These are phyloP conservation scores for Magnolia kwangsiensis DNA, from an alignment of 164 flowering plant genomes.

Conservation along the genomic window DNA sequence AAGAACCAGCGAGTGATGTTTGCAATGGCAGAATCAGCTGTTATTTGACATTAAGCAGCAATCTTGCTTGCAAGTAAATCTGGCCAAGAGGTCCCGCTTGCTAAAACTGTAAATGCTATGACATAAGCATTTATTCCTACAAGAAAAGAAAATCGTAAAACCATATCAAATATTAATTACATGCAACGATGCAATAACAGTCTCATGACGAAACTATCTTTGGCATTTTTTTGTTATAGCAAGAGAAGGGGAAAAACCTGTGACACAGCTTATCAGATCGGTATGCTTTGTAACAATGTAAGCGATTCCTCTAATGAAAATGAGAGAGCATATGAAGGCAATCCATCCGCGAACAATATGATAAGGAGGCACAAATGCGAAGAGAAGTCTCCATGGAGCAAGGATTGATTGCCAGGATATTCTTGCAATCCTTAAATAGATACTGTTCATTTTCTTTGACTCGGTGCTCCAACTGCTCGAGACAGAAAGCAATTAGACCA, in stretches of 20 bases:
- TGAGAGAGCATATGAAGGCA: slow-evolving; percentile 75
- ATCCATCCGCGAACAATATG: slow-evolving; percentile 88
- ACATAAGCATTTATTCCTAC: slow-evolving; percentile 87
- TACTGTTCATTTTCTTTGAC: slow-evolving; percentile 44
- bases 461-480: slow-evolving; percentile 56
- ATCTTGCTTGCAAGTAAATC: slow-evolving; percentile 96
- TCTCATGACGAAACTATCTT: not conserved
- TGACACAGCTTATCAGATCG: slow-evolving; percentile 85
- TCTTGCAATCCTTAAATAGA: slow-evolving; percentile 35
- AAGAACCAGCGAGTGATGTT: slow-evolving; percentile 93
- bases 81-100: slow-evolving; percentile 95
- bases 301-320: slow-evolving; percentile 81
- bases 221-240: not conserved
- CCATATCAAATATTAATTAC: not conserved
- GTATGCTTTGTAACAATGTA: slow-evolving; percentile 70
- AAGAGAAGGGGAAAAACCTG: slow-evolving; percentile 43
- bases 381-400: slow-evolving; percentile 77
- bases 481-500: slow-evolving; percentile 11
- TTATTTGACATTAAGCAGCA: slow-evolving; percentile 89
- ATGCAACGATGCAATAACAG: not conserved
- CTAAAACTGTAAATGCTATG: slow-evolving; percentile 89
- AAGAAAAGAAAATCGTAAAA: not conserved
- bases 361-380: slow-evolving; percentile 83
- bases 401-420: slow-evolving; percentile 56
- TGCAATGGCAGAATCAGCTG: slow-evolving; percentile 96